Base-by-base conservation (phyloP, 2,329 filamentous ascomycete species). In the Elsinoe necatrix region DNA sequence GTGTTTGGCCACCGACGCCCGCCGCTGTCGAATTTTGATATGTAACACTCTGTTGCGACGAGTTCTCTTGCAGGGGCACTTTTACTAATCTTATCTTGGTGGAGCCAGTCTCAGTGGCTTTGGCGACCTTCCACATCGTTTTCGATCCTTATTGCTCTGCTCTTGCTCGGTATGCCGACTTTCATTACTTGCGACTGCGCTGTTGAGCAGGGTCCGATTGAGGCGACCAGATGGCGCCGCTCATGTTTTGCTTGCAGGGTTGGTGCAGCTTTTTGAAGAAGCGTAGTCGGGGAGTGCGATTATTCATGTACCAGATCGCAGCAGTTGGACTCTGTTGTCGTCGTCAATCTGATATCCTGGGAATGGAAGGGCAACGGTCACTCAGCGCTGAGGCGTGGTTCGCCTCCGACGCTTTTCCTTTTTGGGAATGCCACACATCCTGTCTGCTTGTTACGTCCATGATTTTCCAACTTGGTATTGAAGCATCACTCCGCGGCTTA, bases 11-110 rank as follows among this genome's bases (percentile, higher is more conserved):
- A 47, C 42, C 42, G n/a, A 21, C 23, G 12, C 12, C 42, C 11
- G n/a, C 29, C n/a, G 29, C n/a, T 2, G 42, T 45, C 27, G 42
- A 34, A 20, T 45, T 34, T 39, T 56, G 54, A 47, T 47, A 56
- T 47, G 54, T 48, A 25, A 16, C 42, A n/a, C 27, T 21, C 18
- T 37, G 41, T 21, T 47, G 25, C 25, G 39, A 25, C 27, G 39
- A 31, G 4, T 11, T 5, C 18, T 48, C 41, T 12, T 27, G 6
- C 9, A 5, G 12, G 6, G 20, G 9, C 2, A 37, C 21, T 37
- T 52, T 52, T 29, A 52, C 31, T 16, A 52, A 23, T 25, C 48
- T n/a, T 23, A 52, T 52, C 54, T 56, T 56, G 3, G 41, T 56
- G 3, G 54, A 45, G 25, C 54, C 54, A 21, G 16, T n/a, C 27